phyloP scores from a whole-genome alignment of 768 basidiomycete genomes.

The Gymnopilus dilepis region DNA sequence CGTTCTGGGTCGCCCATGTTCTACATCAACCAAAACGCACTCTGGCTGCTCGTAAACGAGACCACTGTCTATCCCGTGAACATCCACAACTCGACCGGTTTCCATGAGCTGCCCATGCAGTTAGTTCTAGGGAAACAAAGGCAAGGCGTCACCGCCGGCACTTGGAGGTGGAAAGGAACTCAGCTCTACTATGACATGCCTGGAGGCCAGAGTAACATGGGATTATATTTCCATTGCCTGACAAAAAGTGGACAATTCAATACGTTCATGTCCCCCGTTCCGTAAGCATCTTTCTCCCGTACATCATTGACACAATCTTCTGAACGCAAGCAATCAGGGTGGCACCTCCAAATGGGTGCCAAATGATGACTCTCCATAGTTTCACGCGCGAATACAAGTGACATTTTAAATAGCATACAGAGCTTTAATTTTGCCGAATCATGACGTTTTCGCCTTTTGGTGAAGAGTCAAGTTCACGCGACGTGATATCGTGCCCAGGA shows the following conservation, averaged over 20 bases:
- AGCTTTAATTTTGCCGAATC: conserved; percentile 23
- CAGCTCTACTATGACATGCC: conserved; percentile 54
- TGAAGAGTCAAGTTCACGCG: conserved; percentile 55
- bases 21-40: conserved; percentile 55
- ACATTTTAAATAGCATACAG: conserved; percentile 6
- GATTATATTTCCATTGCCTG: conserved; percentile 50
- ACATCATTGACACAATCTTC: not conserved
- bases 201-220: conserved; percentile 48
- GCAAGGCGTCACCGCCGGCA: conserved; percentile 45
- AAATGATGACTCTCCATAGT: conserved; percentile 48
- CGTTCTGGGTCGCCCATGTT: conserved; percentile 48
- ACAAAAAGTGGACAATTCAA: conserved; percentile 41
- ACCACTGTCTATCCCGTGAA: conserved; percentile 60
- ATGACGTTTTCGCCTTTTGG: conserved; percentile 44
- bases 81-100: conserved; percentile 53
- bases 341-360: conserved; percentile 45
- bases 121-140: conserved; percentile 46
- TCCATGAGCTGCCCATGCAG: conserved; percentile 51
- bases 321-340: conserved; percentile 3
- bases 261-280: conserved; percentile 52
- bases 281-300: conserved; percentile 39
- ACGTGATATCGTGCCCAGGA: conserved; percentile 46
- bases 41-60: conserved; percentile 62
- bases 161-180: conserved; percentile 62
- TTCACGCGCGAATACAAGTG: conserved; percentile 33